These are phyloP conservation scores for Cymbidium sinense DNA, from an alignment of 106 monocot species.

Conservation along the genomic window DNA sequence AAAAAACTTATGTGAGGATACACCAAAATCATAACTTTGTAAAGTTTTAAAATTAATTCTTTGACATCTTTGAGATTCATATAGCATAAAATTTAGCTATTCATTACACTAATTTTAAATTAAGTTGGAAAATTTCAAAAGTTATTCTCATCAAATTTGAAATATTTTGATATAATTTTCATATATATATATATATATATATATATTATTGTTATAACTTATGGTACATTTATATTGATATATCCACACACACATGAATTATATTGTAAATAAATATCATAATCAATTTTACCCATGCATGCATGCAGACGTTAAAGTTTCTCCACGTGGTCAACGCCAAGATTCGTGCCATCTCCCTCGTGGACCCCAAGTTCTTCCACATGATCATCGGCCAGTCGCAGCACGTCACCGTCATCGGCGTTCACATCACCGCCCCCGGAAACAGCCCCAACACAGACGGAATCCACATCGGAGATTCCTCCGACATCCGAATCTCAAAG, in stretches of 20 bases:
- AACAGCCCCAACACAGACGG: conserved; percentile 24
- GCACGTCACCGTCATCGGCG: neutral
- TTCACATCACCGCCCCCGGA: conserved; percentile 8
- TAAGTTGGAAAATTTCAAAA: too few species aligned
- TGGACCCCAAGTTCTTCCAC: conserved; percentile 18
- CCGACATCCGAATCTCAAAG: neutral
- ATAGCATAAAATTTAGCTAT: too few species aligned
- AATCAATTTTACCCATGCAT: neutral
- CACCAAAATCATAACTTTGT: too few species aligned
- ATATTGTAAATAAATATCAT: too few species aligned
- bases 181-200: neutral
- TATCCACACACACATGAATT: too few species aligned
- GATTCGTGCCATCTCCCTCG: conserved; percentile 11
- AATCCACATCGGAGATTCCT: conserved; percentile 11
- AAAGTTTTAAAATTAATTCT: too few species aligned
- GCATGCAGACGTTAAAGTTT: conserved; percentile 12
- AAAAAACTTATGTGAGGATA: too few species aligned
- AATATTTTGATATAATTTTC: too few species aligned
- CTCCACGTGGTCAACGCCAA: neutral
- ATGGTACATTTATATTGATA: too few species aligned
- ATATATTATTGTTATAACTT: neutral
- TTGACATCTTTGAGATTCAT: too few species aligned
- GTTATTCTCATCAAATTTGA: too few species aligned
- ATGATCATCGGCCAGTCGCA: neutral
- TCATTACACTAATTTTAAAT: too few species aligned